Evolutionary conservation across 805 yeast genomes (phyloP), one percentile per base, ranked within the genome.

Genomic region (Spathaspora girioi): DNA sequence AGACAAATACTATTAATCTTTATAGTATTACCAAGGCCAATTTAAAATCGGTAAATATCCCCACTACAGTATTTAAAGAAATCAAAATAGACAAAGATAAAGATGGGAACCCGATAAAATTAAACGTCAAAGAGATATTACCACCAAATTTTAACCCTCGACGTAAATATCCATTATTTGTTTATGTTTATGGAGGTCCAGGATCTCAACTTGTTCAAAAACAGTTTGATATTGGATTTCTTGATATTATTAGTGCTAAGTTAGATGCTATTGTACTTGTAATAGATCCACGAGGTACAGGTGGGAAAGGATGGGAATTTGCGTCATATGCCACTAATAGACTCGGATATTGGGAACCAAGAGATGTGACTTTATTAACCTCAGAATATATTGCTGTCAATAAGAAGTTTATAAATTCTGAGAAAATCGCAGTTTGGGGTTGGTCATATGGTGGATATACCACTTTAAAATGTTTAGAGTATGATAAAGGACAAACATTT

Each of bases 401-500:
- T 51, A 53, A 58, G 35, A 62, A 69, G 9, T 77, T 77, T 53
- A 75, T 88, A 17, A 88, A 92, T 63, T 67, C 73, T 20, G 71
- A 77, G 3, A 79, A 81, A 54, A 83, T 89, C 11, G 96, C 96
- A 0, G 81, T 93, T 50, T 94, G 97, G 93, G 99, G 99, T 8
- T 94, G 99, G 99, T 88, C 96, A 19, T 94, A 93, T 65, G 99
- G 99, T 46, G 99, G 98, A 0, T 94, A 82, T 64, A 79, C 90
- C 77, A 91, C 99, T 0, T 77, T 94, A 59, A 94, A 92, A 69
- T 87, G 96, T 0, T 71, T 94, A 45, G 98, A 94, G 68, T 76
- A 77, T 19, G 98, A 94, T 67, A 89, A 90, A 15, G 76, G 73
- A 5, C 71, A 81, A 38, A 81, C 83, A 14, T 92, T 94, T 77